A percentile compares a stretch with the other conserved stretches of the same genome.
Conservation (phyloP, 495 filamentous ascomycete genomes). For the Penicillium dipodomyicola region DNA sequence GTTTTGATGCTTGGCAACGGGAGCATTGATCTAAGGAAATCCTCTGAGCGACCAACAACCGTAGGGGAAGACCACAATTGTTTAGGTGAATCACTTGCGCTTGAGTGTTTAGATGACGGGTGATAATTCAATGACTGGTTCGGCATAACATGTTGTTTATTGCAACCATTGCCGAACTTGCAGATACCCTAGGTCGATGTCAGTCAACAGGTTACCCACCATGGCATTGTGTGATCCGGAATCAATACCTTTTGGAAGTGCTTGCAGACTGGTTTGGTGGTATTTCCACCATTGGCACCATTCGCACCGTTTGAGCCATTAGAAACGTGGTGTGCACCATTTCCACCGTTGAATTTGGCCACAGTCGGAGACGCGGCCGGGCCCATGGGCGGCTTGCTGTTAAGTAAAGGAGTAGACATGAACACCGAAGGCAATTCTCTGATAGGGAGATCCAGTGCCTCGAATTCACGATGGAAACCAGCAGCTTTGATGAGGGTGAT, state of each 20-base stretch:
- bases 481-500: conserved; percentile 54
- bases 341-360: conserved; percentile 14
- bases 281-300: conserved; percentile 1
- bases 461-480: conserved; percentile 38
- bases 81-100: conserved; percentile 8
- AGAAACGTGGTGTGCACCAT: background rate
- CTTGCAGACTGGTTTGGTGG: conserved; percentile 33
- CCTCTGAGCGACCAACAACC: conserved; percentile 24
- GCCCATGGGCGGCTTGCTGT: conserved; percentile 17
- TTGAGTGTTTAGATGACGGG: conserved; percentile 16
- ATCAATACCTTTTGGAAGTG: conserved; percentile 39
- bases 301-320: conserved; percentile 1
- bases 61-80: conserved; percentile 20
- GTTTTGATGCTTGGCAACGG: conserved; percentile 25
- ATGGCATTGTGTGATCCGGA: background rate
- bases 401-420: conserved; percentile 32
- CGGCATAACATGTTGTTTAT: conserved; percentile 37
- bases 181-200: conserved; percentile 35
- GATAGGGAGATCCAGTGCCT: conserved; percentile 37
- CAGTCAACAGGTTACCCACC: background rate
- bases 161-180: conserved; percentile 38
- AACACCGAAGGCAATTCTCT: conserved; percentile 47
- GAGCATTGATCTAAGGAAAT: conserved; percentile 27
- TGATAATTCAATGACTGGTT: conserved; percentile 24
- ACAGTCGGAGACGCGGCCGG: conserved; percentile 11